Base-by-base conservation (phyloP, 371 early-diverging fungal species). In the Coemansia sp. region DNA sequence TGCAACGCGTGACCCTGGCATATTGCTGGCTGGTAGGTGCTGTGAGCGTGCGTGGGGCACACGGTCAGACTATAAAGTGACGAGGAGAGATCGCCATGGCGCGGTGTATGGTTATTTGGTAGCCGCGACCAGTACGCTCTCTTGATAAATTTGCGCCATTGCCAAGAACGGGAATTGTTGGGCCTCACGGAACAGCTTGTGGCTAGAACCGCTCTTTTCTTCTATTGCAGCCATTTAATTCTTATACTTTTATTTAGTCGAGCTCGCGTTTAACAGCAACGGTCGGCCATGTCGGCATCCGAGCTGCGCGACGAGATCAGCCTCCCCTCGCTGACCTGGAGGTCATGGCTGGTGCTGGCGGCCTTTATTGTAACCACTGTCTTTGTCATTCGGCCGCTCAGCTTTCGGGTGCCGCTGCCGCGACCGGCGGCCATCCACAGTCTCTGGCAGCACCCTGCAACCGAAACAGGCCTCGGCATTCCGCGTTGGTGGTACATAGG, bases 321-420 rank as follows among this genome's bases (percentile, higher is more conserved):
- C 9, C 68, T 67, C 34, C 62, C 62, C 4, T 41, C 57, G 35
- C 53, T 68, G 4, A 53, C 63, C 10, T 63, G 68, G 68, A 39
- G 55, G 34, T 68, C 68, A 34, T 87, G 83, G 82, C 71, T 86
- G 3, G 78, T 82, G 7, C 80, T 86, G 5, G 69, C 65, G 3
- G 66, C 81, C 5, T 88, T 88, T 66, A 66, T 82, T 51, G 31
- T 80, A 3, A 82, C 80, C 9, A 80, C 86, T 50, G 45, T 65
- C 35, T 63, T 82, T 31, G 85, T 86, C 40, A 84, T 88, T 16
- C 75, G 62, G 7, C 87, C 87, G 4, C 56, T 85, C 10, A 67
- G 85, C 5, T 56, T 86, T 10, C 71, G 57, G 14, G 65, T 85
- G 48, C 76, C 78, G 5, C 52, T 83, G 2, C 77, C 72, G 33